Conservation (phyloP, 2,329 filamentous ascomycete species). For the Diaporthe capsici region DNA sequence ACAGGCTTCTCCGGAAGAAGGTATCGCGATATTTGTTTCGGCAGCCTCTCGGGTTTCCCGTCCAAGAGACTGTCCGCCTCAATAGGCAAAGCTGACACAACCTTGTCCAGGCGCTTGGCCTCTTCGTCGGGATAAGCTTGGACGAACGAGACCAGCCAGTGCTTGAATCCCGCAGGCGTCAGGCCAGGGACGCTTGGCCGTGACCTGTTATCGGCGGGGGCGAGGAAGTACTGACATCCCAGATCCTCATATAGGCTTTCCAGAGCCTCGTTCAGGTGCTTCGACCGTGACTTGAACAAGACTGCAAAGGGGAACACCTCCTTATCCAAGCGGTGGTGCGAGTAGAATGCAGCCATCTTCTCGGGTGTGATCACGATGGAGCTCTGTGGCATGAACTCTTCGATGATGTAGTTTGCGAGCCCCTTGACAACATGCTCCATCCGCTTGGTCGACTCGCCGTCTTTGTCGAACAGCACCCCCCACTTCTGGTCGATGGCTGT, state of each 20-base stretch:
- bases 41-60: conserved; percentile 79
- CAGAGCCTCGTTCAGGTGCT: conserved; percentile 64
- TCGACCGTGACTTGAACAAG: conserved; percentile 63
- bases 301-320: conserved; percentile 80
- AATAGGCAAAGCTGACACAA: conserved; percentile 80
- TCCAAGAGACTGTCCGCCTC: conserved; percentile 65
- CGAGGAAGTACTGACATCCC: conserved; percentile 74
- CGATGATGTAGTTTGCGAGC: conserved; percentile 80
- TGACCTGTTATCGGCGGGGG: conserved; percentile 66
- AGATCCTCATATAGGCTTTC: conserved; percentile 70
- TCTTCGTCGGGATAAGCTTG: conserved; percentile 84
- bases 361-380: conserved; percentile 81
- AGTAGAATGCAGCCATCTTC: conserved; percentile 83
- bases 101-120: conserved; percentile 76
- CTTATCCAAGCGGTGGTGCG: conserved; percentile 71
- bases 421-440: conserved; percentile 80
- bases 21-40: conserved; percentile 81
- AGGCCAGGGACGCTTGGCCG: conserved; percentile 74
- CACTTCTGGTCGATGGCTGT: conserved; percentile 80
- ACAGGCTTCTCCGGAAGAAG: conserved; percentile 76
- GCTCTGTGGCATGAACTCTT: conserved; percentile 76
- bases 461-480: conserved; percentile 79
- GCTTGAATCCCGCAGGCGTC: conserved; percentile 76
- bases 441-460: conserved; percentile 76
- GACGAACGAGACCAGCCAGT: conserved; percentile 81